Evolutionary conservation across 345 rosid genomes (phyloP), one percentile per base, ranked within the genome.

Genomic region (Anacardium occidentale): DNA sequence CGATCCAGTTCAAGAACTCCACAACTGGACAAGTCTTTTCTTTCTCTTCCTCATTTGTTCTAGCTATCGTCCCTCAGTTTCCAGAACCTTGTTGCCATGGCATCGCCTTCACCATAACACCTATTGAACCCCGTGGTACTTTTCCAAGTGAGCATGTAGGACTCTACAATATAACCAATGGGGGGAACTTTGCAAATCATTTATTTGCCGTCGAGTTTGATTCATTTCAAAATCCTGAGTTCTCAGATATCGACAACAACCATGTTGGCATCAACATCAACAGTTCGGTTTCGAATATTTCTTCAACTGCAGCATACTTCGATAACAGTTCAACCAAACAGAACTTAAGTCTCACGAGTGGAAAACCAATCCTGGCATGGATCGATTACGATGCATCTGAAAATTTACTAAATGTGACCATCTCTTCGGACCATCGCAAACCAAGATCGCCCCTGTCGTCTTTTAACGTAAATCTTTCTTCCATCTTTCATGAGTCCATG

Each of bases 241-340:
- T 84, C 34, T 47, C 54, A 0, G 91, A 87, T 69, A 79, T 76
- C 13, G 42, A 85, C 20, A 78, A 62, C 42, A 87, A 91, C 15
- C 96, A 86, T 40, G 89, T 88, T 5, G 90, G 88, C 9, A 77
- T 88, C 5, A 87, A 90, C 67, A 48, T 90, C 61, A 87, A 83
- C 34, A 73, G 79, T 22, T 62, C 86, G 34, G 7, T 0, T 10
- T 91, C 97, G 5, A 12, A 50, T 2, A 37, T 17, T 9, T 73
- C 88, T 21, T 50, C 74, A 20, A 8, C 85, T 0, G 84, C 89
- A 2, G 74, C 78, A 0, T 90, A 88, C 45, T 75, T 71, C 62
- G 78, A 58, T 29, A 69, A 72, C 24, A 24, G 13, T 40, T 79
- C 69, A 3, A 64, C 56, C 0, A 68, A 60, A 74, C 14, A 42